Evolutionary conservation across 192 early-diverging fungal genomes (phyloP).

Genomic region (Coemansia sp.): DNA sequence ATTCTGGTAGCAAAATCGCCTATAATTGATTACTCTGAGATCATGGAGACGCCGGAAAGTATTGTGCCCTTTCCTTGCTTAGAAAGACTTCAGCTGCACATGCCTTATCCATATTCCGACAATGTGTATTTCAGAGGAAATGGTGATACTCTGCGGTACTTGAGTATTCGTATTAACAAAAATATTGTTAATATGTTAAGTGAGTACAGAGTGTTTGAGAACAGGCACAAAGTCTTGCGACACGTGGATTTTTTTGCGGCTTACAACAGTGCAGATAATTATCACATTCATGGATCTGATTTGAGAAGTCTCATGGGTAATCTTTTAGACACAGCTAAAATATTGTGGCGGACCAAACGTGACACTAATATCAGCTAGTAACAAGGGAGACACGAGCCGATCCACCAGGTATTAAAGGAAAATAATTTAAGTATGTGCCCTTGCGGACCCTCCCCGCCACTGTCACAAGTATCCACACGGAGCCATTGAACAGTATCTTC

Average conservation of each 20-base stretch:
- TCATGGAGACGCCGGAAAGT: not conserved
- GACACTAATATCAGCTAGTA: too few relatives aligned
- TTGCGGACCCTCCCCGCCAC: too few relatives aligned
- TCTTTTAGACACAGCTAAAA: not conserved
- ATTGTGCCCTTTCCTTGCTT: slow-evolving; percentile 6
- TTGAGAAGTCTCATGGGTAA: not conserved
- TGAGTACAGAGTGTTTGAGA: not conserved
- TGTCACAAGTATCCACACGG: too few relatives aligned
- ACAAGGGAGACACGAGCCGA: too few relatives aligned
- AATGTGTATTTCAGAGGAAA: slow-evolving; percentile 12
- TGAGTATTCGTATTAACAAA: not conserved
- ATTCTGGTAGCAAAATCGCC: not conserved
- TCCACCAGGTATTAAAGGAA: too few relatives aligned
- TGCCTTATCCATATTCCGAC: not conserved
- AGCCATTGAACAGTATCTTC: too few relatives aligned
- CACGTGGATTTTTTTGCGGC: not conserved
- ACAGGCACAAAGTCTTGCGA: not conserved
- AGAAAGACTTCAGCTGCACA: not conserved
- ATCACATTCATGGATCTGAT: too few relatives aligned
- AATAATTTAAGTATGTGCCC: too few relatives aligned
- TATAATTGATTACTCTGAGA: too few relatives aligned
- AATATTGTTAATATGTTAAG: not conserved
- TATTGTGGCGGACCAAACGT: not conserved
- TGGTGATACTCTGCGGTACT: not conserved
- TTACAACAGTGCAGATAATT: too few relatives aligned